Base-by-base conservation (phyloP, 164 flowering plant genomes). In the Kingdonia uniflora region DNA sequence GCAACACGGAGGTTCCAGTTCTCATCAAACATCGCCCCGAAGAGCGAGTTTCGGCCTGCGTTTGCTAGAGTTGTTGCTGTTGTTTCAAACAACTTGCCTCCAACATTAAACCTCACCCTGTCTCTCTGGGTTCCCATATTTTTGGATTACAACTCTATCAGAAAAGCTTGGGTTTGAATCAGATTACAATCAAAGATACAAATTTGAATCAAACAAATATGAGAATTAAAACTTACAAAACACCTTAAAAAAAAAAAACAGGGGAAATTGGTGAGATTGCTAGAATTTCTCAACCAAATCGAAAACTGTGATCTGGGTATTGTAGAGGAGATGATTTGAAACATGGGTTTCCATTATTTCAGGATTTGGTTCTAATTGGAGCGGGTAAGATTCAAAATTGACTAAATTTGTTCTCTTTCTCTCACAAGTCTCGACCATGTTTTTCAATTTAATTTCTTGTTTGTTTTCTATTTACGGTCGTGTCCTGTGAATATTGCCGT, bases 1-100 rank as follows among this genome's bases (percentile, higher is more conserved):
- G 12, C 25, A 14, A 71, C n/a, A 6, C 41, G 63, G 3, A 79
- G 55, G 60, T 80, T 58, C 97, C 97, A 88, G 51, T 83, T 56
- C 3, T 80, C 82, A 20, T 85, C 89, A 37, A 88, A 81, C 73
- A 88, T 57, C 0, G 90, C 82, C 16, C 95, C 95, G 55, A 89
- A 81, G 29, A 69, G 45, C 7, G 97, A 85, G 42, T 82, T 62
- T 0, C 92, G 71, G 44, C 95, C 87, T 3, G 87, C 95, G 54
- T 70, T 79, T 5, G 90, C 97, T 1, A 89, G 75, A 2, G 97
- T 86, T 17, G 97, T 89, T 7, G 86, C 70, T 1, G 94, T 78
- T n/a, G 95, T 86, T 51, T 82, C 87, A 55, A 86, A 86, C 54
- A 70, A 64, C 61, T 66, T 79, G 23, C 95, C 97, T 14, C 95